These are phyloP conservation scores for Naganishia vaughanmartiniae DNA, from an alignment of 768 basidiomycete genomes.

Conservation along the genomic window DNA sequence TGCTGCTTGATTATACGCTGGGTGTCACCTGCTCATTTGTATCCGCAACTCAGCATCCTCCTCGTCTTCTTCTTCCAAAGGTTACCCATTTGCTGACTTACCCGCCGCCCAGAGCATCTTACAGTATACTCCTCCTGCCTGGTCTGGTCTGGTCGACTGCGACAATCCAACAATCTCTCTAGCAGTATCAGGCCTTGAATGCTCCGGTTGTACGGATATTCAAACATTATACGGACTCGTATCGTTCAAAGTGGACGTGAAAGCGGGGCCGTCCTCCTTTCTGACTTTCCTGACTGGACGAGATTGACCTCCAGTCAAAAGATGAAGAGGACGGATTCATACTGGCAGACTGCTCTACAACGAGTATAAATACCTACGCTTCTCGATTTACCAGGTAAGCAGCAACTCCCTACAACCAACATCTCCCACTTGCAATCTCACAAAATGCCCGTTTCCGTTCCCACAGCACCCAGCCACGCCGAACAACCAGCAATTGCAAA, in stretches of 20 bases:
- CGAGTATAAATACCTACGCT: background rate
- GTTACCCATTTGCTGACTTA: no score
- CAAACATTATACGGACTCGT: background rate
- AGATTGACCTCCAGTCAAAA: background rate
- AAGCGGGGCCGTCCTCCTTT: slow-evolving; percentile 1
- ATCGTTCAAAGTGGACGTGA: background rate
- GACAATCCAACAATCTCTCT: no score
- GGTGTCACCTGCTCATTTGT: no score
- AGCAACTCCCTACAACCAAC: background rate
- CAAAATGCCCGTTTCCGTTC: slow-evolving; percentile 13
- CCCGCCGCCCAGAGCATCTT: no score
- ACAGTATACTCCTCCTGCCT: no score
- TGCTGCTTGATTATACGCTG: no score
- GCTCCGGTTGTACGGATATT: background rate
- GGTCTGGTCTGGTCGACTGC: no score
- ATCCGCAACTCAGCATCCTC: no score
- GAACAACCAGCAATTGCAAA: background rate
- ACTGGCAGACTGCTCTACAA: background rate
- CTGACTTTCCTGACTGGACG: background rate
- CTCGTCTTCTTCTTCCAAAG: no score
- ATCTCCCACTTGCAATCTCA: background rate
- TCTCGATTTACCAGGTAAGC: background rate
- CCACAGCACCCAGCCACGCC: background rate
- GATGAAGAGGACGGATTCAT: background rate
- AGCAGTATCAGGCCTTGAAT: background rate